Conservation (phyloP, 371 early-diverging fungal genomes). For the Capillidium rhysosporum region DNA sequence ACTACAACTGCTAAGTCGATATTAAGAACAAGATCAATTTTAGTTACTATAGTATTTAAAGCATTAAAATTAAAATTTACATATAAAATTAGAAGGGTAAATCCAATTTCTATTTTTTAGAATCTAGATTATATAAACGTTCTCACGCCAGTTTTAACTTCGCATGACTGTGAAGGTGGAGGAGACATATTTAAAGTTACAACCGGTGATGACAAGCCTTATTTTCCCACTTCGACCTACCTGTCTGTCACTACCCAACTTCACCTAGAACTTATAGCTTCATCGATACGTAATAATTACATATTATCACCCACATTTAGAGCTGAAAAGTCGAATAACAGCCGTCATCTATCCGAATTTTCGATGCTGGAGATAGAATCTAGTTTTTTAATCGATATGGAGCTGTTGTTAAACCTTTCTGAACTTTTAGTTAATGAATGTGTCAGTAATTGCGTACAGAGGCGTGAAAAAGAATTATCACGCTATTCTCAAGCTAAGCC, state of each 20-base stretch:
- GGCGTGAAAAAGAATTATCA: constrained; percentile 18
- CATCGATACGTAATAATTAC: constrained; percentile 59
- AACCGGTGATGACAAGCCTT: constrained; percentile 13
- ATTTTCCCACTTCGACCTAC: constrained; percentile 55
- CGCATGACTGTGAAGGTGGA: constrained; percentile 87
- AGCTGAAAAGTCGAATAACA: constrained; percentile 66
- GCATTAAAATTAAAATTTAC: constrained; percentile 36
- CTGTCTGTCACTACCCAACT: constrained; percentile 80
- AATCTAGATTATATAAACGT: constrained; percentile 52
- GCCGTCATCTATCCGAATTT: constrained; percentile 81
- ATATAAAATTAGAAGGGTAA: background rate
- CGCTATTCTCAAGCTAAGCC: constrained; percentile 10
- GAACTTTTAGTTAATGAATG: constrained; percentile 11
- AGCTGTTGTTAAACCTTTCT: constrained; percentile 30
- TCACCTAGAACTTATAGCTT: constrained; percentile 63
- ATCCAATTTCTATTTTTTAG: constrained; percentile 8
- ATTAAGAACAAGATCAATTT: constrained; percentile 41
- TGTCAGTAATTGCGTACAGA: background rate
- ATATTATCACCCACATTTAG: constrained; percentile 74
- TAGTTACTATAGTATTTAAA: constrained; percentile 38
- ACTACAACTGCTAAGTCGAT: constrained; percentile 51
- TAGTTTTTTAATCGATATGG: constrained; percentile 38
- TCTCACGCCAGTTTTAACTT: constrained; percentile 69
- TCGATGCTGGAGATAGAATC: constrained; percentile 91
- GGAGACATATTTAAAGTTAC: constrained; percentile 61